Evolutionary conservation across 208 protist species (phyloP).

Genomic region (Jaenimonas drosophilae): DNA sequence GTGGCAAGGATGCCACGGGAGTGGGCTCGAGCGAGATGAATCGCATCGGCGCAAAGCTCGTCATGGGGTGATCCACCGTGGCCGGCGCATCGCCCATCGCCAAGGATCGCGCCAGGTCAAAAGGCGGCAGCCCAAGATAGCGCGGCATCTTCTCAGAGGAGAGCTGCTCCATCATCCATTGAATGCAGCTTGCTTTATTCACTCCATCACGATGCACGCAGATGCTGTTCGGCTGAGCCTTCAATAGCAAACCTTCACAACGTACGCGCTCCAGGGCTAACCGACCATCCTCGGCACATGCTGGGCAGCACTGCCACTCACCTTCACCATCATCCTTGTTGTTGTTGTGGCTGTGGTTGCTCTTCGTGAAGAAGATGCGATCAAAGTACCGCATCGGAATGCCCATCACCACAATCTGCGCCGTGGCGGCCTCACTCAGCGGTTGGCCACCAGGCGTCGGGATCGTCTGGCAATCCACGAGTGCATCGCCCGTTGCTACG

Average conservation of each 20-base stretch:
- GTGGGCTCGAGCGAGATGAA: slow-evolving; percentile 26
- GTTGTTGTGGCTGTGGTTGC: neutral
- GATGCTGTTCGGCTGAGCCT: slow-evolving; percentile 54
- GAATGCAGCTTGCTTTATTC: slow-evolving; percentile 38
- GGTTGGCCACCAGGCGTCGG: slow-evolving; percentile 11
- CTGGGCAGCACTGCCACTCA: slow-evolving; percentile 20
- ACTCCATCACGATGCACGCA: slow-evolving; percentile 23
- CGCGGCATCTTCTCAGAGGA: neutral
- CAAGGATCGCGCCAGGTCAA: slow-evolving; percentile 16
- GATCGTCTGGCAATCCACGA: slow-evolving; percentile 32
- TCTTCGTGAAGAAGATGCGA: slow-evolving; percentile 9
- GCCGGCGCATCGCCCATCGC: slow-evolving; percentile 41
- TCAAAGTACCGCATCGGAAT: slow-evolving; percentile 32
- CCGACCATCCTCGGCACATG: slow-evolving; percentile 10
- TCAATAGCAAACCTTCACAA: slow-evolving; percentile 18
- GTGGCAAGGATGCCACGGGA: neutral
- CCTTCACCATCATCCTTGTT: neutral
- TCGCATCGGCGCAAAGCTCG: slow-evolving; percentile 30
- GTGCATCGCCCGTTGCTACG: slow-evolving; percentile 25
- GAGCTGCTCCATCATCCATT: slow-evolving; percentile 17
- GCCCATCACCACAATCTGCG: slow-evolving; percentile 42
- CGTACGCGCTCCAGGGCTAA: slow-evolving; percentile 8
- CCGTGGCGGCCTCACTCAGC: slow-evolving; percentile 4
- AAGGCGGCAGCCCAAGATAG: slow-evolving; percentile 6
- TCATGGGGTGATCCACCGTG: slow-evolving; percentile 34